Evolutionary conservation across 164 flowering plant species (phyloP).

Genomic region (Annona squamosa): DNA sequence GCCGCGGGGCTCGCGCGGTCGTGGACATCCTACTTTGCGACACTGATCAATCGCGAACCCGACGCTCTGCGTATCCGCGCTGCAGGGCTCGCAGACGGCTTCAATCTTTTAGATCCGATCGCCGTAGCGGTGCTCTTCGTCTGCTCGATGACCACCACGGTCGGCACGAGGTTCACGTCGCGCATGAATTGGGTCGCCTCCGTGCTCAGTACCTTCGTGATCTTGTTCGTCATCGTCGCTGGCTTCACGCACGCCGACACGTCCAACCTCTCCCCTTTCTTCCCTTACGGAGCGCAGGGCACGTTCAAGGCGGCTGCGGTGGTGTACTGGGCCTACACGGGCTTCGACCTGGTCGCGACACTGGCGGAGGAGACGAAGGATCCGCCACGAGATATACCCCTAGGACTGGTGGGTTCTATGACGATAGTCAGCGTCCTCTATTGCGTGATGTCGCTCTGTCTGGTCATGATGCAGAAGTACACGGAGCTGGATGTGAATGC

Average conservation of each 20-base stretch:
- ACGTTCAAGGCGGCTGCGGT: slow-evolving; percentile 62
- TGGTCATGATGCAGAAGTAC: slow-evolving; percentile 58
- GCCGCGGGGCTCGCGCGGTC: slow-evolving; percentile 68
- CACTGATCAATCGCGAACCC: slow-evolving; percentile 33
- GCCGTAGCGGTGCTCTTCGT: slow-evolving; percentile 42
- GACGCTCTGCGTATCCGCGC: slow-evolving; percentile 43
- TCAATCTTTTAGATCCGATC: slow-evolving; percentile 58
- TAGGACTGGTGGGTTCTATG: slow-evolving; percentile 75
- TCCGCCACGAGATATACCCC: slow-evolving; percentile 65
- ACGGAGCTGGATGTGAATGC: slow-evolving; percentile 63
- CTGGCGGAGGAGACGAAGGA: slow-evolving; percentile 80
- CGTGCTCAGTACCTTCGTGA: slow-evolving; percentile 25
- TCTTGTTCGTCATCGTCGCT: slow-evolving; percentile 38
- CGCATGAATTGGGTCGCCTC: slow-evolving; percentile 45
- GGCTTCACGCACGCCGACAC: slow-evolving; percentile 40
- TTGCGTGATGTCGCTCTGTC: slow-evolving; percentile 66
- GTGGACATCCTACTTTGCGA: slow-evolving; percentile 67
- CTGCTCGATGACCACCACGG: slow-evolving; percentile 41
- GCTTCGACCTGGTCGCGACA: slow-evolving; percentile 79
- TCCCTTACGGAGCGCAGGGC: slow-evolving; percentile 52
- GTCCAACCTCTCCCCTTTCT: slow-evolving; percentile 51
- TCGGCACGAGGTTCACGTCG: slow-evolving; percentile 50
- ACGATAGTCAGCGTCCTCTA: slow-evolving; percentile 56
- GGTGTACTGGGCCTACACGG: slow-evolving; percentile 73
- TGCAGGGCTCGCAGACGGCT: slow-evolving; percentile 32